Evolutionary conservation across 768 basidiomycete species (phyloP).

Genomic region (Strobilomyces confusus): DNA sequence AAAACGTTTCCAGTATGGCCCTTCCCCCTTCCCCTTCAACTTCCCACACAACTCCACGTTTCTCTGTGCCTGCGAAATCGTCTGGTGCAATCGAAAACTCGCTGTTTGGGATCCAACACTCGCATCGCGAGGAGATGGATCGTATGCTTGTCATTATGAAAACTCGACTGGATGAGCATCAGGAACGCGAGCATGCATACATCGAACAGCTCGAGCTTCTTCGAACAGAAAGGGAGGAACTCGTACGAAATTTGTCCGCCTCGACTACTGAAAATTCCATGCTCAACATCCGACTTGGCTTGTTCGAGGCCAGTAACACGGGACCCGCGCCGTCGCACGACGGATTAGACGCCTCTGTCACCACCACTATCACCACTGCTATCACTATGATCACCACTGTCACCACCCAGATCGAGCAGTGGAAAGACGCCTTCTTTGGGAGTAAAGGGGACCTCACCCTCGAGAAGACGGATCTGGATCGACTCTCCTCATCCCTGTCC

Average conservation of each 20-base stretch:
- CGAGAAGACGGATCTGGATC: constrained; percentile 5
- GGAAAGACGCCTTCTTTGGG: neutral
- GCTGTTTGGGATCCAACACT: too few species aligned
- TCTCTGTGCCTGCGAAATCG: neutral
- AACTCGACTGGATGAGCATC: neutral
- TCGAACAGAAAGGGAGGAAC: neutral
- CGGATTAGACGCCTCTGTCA: neutral
- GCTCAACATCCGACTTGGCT: constrained; percentile 2
- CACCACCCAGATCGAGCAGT: neutral
- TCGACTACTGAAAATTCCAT: neutral
- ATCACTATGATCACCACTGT: neutral
- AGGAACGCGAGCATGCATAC: neutral
- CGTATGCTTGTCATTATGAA: neutral
- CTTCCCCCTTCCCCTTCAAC: neutral
- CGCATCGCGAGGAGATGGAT: neutral
- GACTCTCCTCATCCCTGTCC: constrained; percentile 1
- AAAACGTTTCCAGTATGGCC: too few species aligned
- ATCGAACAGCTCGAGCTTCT: constrained; percentile 1
- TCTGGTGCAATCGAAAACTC: neutral
- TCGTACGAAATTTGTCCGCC: neutral
- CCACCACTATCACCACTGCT: neutral
- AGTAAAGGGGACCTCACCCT: neutral
- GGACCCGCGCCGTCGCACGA: neutral
- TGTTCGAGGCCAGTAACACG: neutral
- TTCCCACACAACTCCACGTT: neutral